A percentile compares a stretch with the other conserved stretches of the same genome.
Conservation (phyloP, 2,329 filamentous ascomycete species). For the Monosporascus sp. region DNA sequence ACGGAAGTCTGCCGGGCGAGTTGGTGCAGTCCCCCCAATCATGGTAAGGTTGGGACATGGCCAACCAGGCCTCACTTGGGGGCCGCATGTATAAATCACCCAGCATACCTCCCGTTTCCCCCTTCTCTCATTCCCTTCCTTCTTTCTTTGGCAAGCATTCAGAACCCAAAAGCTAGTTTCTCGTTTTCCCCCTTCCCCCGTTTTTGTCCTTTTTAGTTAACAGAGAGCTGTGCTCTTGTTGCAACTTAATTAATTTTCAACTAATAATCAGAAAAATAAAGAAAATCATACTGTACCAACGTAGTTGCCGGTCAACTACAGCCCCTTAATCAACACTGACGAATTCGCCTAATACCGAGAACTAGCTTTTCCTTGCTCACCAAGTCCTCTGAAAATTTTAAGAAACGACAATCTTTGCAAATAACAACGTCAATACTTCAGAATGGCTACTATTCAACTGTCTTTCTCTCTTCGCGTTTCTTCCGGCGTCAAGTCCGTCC, state of each 20-base stretch:
- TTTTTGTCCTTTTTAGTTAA: slow-evolving; percentile 31
- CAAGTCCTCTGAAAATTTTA: slow-evolving; percentile 35
- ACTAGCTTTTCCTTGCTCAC: slow-evolving; percentile 55
- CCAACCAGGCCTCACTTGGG: slow-evolving; percentile 25
- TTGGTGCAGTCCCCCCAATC: slow-evolving; percentile 8
- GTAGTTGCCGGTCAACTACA: slow-evolving; percentile 47
- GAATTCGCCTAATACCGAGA: slow-evolving; percentile 37
- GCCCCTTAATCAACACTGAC: slow-evolving; percentile 33
- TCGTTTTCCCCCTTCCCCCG: slow-evolving; percentile 43
- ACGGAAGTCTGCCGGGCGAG: slow-evolving; percentile 16
- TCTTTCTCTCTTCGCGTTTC: slow-evolving; percentile 96
- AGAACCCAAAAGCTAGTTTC: slow-evolving; percentile 49
- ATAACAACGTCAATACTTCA: slow-evolving; percentile 36
- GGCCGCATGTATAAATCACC: slow-evolving; percentile 37
- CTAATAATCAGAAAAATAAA: slow-evolving; percentile 30
- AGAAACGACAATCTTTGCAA: slow-evolving; percentile 33
- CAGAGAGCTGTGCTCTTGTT: slow-evolving; percentile 53
- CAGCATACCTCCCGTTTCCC: slow-evolving; percentile 30
- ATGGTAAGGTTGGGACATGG: slow-evolving; percentile 1
- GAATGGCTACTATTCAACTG: slow-evolving; percentile 87
- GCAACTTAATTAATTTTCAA: slow-evolving; percentile 26
- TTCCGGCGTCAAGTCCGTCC: slow-evolving; percentile 93
- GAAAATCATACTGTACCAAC: slow-evolving; percentile 29
- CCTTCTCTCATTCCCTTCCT: slow-evolving; percentile 38
- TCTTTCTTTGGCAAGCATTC: slow-evolving; percentile 66